A percentile compares a stretch with the other conserved stretches of the same genome.
Evolutionary conservation across 2,329 filamentous ascomycete species (phyloP).

Genomic region (Ascocoryne sarcoides): DNA sequence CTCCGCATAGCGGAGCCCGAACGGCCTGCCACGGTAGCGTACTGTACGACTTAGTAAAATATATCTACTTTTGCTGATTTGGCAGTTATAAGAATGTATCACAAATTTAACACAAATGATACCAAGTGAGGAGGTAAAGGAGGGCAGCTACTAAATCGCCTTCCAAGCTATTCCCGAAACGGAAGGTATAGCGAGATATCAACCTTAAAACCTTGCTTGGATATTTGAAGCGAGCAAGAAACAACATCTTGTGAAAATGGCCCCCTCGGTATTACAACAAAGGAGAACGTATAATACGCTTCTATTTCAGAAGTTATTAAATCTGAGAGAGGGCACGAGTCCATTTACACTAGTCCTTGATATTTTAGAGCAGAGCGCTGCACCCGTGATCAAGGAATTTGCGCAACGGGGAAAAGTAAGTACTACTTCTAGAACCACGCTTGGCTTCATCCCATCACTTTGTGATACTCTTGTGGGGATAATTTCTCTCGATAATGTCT

Average conservation of each 20-base stretch:
- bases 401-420: conserved; percentile 60
- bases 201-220: no score
- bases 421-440: not conserved
- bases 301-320: conserved; percentile 73
- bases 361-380: conserved; percentile 71
- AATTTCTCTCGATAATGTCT: not conserved
- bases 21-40: no score
- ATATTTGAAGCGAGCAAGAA: no score
- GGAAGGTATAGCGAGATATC: no score
- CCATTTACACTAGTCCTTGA: conserved; percentile 84
- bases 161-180: no score
- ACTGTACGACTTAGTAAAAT: no score
- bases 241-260: no score
- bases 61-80: no score
- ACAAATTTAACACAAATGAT: no score
- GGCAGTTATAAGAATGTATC: no score
- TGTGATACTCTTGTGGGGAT: not conserved
- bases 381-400: conserved; percentile 64
- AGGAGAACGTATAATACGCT: conserved; percentile 77
- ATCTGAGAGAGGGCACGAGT: conserved; percentile 68
- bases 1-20: conserved; percentile 12
- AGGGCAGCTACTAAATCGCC: no score
- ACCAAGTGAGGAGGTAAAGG: no score
- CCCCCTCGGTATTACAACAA: conserved; percentile 51
- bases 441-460: not conserved